Evolutionary conservation across 1,284 basidiomycete species (phyloP).

Genomic region (Xerocomus tenax): DNA sequence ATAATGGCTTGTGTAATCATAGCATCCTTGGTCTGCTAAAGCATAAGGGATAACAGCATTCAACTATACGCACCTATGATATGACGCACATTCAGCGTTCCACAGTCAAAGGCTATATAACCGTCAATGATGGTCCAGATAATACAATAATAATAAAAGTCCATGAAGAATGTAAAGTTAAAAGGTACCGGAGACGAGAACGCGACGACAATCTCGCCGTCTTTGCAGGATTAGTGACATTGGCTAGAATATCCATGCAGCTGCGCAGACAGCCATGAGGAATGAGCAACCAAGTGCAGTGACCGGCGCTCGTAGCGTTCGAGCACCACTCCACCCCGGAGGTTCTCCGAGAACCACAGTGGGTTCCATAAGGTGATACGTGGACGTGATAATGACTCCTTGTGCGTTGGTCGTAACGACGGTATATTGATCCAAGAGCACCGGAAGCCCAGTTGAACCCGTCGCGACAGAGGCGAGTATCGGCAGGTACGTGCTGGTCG

Average conservation of each 20-base stretch:
- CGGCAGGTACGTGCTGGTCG: conserved; percentile 59
- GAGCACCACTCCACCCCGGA: conserved; percentile 32
- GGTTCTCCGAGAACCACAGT: conserved; percentile 45
- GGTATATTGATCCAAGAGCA: conserved; percentile 40
- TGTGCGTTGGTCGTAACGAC: conserved; percentile 39
- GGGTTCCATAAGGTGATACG: conserved; percentile 35
- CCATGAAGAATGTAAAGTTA: no score
- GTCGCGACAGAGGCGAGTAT: conserved; percentile 35
- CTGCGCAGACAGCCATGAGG: conserved; percentile 9
- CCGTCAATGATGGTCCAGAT: no score
- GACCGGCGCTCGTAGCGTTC: conserved; percentile 8
- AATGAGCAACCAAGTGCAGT: conserved; percentile 13
- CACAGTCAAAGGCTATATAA: no score
- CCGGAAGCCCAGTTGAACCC: conserved; percentile 42
- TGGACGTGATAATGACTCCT: conserved; percentile 39
- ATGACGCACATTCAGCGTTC: no score
- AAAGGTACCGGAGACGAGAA: no score
- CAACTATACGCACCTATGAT: no score
- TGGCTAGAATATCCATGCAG: conserved; percentile 17
- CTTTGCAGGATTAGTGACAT: background rate
- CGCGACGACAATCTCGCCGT: no score
- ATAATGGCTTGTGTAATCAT: no score
- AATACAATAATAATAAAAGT: no score
- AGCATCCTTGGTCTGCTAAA: no score
- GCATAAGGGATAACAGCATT: no score